Conservation (phyloP, 1,284 basidiomycete species). For the Ganoderma sp. region DNA sequence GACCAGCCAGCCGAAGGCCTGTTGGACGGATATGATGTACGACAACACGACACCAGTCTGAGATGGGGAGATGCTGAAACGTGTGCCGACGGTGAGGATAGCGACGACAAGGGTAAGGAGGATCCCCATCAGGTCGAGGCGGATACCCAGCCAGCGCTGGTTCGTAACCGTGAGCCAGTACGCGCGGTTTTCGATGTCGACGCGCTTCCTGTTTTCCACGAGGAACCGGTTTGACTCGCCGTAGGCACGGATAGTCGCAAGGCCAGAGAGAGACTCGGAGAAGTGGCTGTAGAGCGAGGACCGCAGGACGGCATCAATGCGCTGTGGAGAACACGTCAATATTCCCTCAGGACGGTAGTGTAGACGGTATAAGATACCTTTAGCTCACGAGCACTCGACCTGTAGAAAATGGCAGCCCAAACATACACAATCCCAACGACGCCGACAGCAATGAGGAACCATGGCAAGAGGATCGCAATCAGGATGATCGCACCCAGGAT, state of each 20-base stretch:
- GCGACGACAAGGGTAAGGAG: constrained; percentile 81
- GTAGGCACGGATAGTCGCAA: constrained; percentile 81
- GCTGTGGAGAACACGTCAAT: constrained; percentile 40
- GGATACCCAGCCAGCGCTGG: constrained; percentile 89
- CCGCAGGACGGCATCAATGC: constrained; percentile 73
- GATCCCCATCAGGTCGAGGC: constrained; percentile 85
- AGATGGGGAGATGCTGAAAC: constrained; percentile 78
- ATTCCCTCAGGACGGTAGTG: background rate
- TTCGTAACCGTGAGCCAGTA: constrained; percentile 88
- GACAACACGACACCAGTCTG: constrained; percentile 79
- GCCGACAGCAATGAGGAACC: constrained; percentile 80
- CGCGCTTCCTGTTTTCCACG: constrained; percentile 74
- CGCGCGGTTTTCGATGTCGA: constrained; percentile 89
- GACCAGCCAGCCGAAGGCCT: constrained; percentile 83
- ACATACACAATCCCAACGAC: constrained; percentile 63
- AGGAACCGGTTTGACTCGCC: constrained; percentile 71
- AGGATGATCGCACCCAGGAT: constrained; percentile 81
- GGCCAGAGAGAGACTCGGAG: constrained; percentile 77
- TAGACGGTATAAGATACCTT: constrained; percentile 49
- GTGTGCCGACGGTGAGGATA: constrained; percentile 77
- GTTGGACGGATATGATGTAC: constrained; percentile 79
- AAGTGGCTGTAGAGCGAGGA: constrained; percentile 82
- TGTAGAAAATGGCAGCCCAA: constrained; percentile 83
- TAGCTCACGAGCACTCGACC: constrained; percentile 86
- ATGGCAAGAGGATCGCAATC: constrained; percentile 80